Conservation (phyloP, 306 rosid species). For the Comarum palustre region DNA sequence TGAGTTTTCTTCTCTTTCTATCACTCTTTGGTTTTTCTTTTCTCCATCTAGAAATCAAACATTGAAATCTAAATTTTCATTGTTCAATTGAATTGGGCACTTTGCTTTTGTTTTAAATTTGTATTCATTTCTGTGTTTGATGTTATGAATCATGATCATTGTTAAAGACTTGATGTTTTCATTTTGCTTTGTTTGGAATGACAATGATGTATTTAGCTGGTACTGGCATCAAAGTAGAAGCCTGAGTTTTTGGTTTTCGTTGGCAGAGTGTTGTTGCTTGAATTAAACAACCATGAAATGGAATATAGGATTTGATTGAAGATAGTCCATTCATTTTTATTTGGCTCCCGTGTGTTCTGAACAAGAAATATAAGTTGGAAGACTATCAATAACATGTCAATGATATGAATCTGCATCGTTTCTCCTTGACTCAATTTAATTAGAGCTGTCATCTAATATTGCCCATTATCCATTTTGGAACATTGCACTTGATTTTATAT, state of each 20-base stretch:
- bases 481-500: background rate
- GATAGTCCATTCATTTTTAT: too few relatives aligned
- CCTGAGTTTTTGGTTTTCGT: background rate
- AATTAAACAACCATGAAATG: background rate
- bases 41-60: too few relatives aligned
- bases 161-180: background rate
- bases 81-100: too few relatives aligned
- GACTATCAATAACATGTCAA: background rate
- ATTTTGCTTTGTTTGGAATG: background rate
- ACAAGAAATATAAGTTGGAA: background rate
- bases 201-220: background rate
- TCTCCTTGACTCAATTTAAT: background rate
- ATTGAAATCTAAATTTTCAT: too few relatives aligned
- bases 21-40: too few relatives aligned
- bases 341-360: too few relatives aligned
- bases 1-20: too few relatives aligned
- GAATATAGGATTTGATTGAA: too few relatives aligned
- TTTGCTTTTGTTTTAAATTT: too few relatives aligned
- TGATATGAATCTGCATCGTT: background rate
- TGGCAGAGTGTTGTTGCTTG: background rate
- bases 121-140: too few relatives aligned
- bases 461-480: background rate
- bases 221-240: background rate
- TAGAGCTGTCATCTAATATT: background rate
- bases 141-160: too few relatives aligned